Evolutionary conservation across 2,329 filamentous ascomycete genomes (phyloP).

Genomic region (Elsinoe necatrix): DNA sequence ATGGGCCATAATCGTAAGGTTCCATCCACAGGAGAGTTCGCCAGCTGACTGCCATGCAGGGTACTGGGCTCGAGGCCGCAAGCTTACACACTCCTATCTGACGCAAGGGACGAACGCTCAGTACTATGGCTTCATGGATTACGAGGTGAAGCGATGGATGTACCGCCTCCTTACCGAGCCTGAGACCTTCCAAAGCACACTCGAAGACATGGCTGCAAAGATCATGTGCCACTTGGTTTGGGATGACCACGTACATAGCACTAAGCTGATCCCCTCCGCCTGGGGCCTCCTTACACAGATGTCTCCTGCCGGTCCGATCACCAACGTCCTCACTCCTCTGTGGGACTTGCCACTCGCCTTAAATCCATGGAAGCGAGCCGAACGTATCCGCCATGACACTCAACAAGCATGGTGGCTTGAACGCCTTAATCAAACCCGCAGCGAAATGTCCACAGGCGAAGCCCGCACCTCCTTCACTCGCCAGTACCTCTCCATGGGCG

Average conservation of each 20-base stretch:
- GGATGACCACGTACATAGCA: constrained; percentile 44
- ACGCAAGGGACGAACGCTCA: constrained; percentile 38
- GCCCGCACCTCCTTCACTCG: constrained; percentile 36
- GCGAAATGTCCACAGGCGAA: constrained; percentile 34
- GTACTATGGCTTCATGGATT: constrained; percentile 43
- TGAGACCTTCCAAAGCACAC: constrained; percentile 42
- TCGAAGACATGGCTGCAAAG: constrained; percentile 51
- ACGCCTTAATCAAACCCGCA: constrained; percentile 31
- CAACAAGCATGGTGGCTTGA: constrained; percentile 48
- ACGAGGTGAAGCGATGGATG: constrained; percentile 48
- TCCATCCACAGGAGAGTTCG: too few relatives aligned
- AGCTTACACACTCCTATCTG: constrained; percentile 45
- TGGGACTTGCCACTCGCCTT: constrained; percentile 44
- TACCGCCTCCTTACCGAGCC: constrained; percentile 42
- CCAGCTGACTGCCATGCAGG: constrained; percentile 30
- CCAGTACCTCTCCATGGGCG: constrained; percentile 36
- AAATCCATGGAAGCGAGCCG: constrained; percentile 48
- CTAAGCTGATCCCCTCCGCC: constrained; percentile 43
- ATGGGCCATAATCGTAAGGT: constrained; percentile 50
- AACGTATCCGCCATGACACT: constrained; percentile 45
- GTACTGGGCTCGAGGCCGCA: constrained; percentile 48
- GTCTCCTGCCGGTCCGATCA: constrained; percentile 50
- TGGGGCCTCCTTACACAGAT: constrained; percentile 51
- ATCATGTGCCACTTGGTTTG: constrained; percentile 48
- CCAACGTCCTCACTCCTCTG: constrained; percentile 47